These are phyloP conservation scores for Pyrenophora graminea DNA, from an alignment of 2,329 filamentous ascomycete species.

Conservation along the genomic window DNA sequence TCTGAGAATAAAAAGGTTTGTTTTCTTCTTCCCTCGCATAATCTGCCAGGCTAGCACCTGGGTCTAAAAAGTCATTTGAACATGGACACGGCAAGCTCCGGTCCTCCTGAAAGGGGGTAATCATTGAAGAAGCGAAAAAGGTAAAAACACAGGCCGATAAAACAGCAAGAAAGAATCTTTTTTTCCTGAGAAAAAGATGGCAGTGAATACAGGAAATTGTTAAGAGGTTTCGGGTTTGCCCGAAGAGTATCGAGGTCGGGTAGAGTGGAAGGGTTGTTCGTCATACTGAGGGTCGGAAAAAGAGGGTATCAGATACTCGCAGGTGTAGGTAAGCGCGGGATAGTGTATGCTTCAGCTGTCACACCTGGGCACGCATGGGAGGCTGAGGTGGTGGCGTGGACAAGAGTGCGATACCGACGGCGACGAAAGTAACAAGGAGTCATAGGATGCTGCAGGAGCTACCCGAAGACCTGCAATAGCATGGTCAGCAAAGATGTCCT, in stretches of 20 bases:
- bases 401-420: slow-evolving; percentile 25
- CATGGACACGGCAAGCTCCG: slow-evolving; percentile 39
- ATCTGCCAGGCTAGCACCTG: slow-evolving; percentile 35
- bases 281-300: slow-evolving; percentile 1
- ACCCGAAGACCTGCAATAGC: slow-evolving; percentile 33
- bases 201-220: neutral
- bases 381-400: slow-evolving; percentile 12
- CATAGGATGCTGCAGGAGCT: slow-evolving; percentile 43
- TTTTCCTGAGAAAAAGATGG: neutral
- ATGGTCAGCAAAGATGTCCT: slow-evolving; percentile 12
- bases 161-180: too few species aligned
- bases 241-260: neutral
- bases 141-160: neutral
- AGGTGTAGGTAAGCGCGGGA: too few species aligned
- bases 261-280: neutral
- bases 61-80: slow-evolving; percentile 32
- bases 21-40: neutral
- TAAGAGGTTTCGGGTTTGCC: neutral
- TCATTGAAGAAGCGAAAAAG: slow-evolving; percentile 34
- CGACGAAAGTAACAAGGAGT: slow-evolving; percentile 33
- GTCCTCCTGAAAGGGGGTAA: slow-evolving; percentile 40
- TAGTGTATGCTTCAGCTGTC: slow-evolving; percentile 1
- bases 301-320: neutral
- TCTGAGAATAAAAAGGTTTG: too few species aligned
- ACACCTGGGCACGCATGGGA: neutral